Evolutionary conservation across 768 basidiomycete species (phyloP).

Genomic region (Suillus subalutaceus): DNA sequence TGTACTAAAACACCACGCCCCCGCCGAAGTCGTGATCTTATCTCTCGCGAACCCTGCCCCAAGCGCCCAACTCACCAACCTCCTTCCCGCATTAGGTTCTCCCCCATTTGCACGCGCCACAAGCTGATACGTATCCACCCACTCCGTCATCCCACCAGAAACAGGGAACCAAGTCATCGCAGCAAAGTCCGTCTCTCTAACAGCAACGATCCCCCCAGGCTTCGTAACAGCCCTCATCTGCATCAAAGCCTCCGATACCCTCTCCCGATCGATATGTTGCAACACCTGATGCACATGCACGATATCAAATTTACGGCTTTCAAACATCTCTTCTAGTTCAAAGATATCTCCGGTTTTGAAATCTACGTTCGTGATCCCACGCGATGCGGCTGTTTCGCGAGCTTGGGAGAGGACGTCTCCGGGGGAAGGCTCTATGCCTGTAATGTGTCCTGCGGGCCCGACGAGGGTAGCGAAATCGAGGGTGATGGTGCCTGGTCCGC

Average conservation of each 20-base stretch:
- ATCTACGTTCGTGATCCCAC: constrained; percentile 39
- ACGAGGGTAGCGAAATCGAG: constrained; percentile 43
- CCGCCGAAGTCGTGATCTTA: constrained; percentile 31
- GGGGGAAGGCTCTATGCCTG: constrained; percentile 42
- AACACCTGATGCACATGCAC: constrained; percentile 54
- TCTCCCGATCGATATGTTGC: constrained; percentile 46
- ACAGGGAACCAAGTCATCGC: constrained; percentile 40
- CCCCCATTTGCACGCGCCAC: constrained; percentile 36
- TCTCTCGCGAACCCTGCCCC: constrained; percentile 36
- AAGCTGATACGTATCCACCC: constrained; percentile 16
- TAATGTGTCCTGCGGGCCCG: constrained; percentile 41
- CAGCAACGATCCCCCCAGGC: constrained; percentile 48
- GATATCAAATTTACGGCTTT: constrained; percentile 43
- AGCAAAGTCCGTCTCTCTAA: constrained; percentile 43
- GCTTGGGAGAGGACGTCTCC: constrained; percentile 40
- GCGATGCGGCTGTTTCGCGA: constrained; percentile 26
- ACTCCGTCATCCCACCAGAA: constrained; percentile 33
- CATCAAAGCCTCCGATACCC: constrained; percentile 34
- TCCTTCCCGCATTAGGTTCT: constrained; percentile 43
- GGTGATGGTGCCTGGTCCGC: constrained; percentile 56
- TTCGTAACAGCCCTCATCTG: constrained; percentile 54
- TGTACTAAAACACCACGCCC: constrained; percentile 41
- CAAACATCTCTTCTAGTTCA: constrained; percentile 40
- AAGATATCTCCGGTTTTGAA: constrained; percentile 44
- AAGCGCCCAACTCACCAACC: constrained; percentile 40